Base-by-base conservation (phyloP, 352 stramenopile species). In the Blastocystis hominis region DNA sequence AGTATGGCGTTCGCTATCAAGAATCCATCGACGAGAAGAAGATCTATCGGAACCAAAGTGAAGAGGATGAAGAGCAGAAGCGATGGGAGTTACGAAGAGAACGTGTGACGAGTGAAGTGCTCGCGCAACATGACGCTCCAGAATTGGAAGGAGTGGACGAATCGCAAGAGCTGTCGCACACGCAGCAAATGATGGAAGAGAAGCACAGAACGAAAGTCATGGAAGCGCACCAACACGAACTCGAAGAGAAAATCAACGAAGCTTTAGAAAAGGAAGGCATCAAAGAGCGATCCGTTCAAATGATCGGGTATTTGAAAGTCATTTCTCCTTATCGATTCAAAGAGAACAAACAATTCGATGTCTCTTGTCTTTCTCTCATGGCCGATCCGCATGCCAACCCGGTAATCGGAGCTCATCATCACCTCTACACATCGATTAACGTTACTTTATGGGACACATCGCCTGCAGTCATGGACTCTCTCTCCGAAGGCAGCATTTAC, bases 1-100 rank as follows among this genome's bases (percentile, higher is more conserved):
- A 70, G 40, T 84, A 84, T 30, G 72, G 72, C 17, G n/a, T 84
- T 15, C 54, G 72, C 3, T 84, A 56, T 30, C 17, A 53, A 20
- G 66, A 76, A 30, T 10, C 34, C n/a, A 47, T 53, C 9, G 66
- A 42, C 40, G 66, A 76, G 17, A 76, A 0, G 3, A 13, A 10
- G 3, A 47, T 76, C 30, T 53, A 46, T 47, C 66, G 66, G 15
- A 76, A 36, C 9, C 38, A 76, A 47, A 42, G 55, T n/a, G 66
- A 76, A 30, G 66, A 76, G 30, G 15, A 47, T 7, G 15, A 20
- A n/a, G 66, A 59, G 66, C 40, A 59, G 46, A 76, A 59, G 40
- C 6, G 7, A 30, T 76, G 66, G 66, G 66, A 76, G 66, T n/a
- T n/a, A n/a, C n/a, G n/a, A n/a, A n/a, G n/a, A n/a, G n/a, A n/a